Evolutionary conservation across 306 rosid species (phyloP).

Genomic region (Luffa aegyptiaca): DNA sequence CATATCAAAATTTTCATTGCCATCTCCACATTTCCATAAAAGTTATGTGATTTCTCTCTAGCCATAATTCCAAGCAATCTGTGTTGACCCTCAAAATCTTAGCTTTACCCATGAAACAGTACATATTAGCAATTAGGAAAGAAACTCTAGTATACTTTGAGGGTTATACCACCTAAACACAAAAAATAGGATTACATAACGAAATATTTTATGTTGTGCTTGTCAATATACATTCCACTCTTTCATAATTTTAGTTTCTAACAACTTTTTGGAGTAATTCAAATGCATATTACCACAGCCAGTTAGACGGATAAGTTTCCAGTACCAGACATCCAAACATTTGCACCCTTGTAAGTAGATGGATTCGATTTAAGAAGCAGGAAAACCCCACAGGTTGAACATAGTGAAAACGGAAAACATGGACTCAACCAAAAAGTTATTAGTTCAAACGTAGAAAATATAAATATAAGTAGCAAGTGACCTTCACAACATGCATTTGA

Average conservation of each 20-base stretch:
- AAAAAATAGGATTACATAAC: background rate
- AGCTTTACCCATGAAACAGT: background rate
- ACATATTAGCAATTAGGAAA: background rate
- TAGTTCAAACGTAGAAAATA: background rate
- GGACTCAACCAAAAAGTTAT: background rate
- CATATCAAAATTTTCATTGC: background rate
- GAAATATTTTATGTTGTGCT: background rate
- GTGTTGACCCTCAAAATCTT: background rate
- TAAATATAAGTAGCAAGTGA: conserved; percentile 6
- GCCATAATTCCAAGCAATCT: background rate
- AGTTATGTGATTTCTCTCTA: background rate
- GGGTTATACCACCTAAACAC: background rate
- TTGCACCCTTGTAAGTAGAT: background rate
- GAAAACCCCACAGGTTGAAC: background rate
- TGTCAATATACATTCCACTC: background rate
- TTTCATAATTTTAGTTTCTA: background rate
- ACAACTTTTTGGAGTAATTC: background rate
- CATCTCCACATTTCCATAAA: background rate
- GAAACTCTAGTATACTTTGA: background rate
- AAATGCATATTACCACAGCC: background rate
- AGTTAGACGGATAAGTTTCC: background rate
- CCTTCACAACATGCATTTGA: conserved; percentile 83
- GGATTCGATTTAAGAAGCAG: background rate
- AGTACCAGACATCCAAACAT: background rate
- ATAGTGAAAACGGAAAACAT: background rate